Evolutionary conservation across 108 stramenopile genomes (phyloP).

Genomic region (Nannochloropsis gaditana): DNA sequence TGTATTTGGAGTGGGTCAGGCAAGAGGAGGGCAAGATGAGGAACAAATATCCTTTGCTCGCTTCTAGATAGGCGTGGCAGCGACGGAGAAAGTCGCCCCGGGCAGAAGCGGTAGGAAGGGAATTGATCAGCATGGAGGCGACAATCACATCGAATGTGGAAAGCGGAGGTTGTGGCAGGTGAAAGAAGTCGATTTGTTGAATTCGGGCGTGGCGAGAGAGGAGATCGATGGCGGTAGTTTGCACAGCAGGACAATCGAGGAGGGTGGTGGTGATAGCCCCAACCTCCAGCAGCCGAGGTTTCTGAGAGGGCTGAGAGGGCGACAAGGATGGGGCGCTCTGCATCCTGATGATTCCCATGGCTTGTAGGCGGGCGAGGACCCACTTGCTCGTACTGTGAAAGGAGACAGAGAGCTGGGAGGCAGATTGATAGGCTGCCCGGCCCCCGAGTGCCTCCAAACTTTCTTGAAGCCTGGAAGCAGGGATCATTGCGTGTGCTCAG

Average conservation of each 20-base stretch:
- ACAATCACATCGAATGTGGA: neutral
- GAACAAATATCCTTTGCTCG: conserved; percentile 36
- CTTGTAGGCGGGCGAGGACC: conserved; percentile 36
- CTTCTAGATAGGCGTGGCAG: conserved; percentile 31
- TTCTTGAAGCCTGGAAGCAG: neutral
- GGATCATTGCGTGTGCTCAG: no score
- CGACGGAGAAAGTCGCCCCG: conserved; percentile 37
- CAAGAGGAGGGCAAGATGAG: conserved; percentile 43
- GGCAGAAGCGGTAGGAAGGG: conserved; percentile 33
- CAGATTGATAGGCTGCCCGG: conserved; percentile 45
- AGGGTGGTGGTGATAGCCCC: conserved; percentile 46
- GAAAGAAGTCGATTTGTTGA: conserved; percentile 40
- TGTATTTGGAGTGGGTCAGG: conserved; percentile 39
- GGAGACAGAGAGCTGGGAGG: conserved; percentile 36
- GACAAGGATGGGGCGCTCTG: neutral
- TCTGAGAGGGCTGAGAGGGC: neutral
- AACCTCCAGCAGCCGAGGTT: conserved; percentile 28
- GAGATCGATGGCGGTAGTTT: conserved; percentile 44
- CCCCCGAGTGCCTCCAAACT: conserved; percentile 34
- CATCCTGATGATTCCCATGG: conserved; percentile 20
- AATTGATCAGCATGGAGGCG: conserved; percentile 40
- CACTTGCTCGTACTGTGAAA: conserved; percentile 49
- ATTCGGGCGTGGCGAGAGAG: conserved; percentile 41
- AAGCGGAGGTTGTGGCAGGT: neutral
- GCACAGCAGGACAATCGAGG: conserved; percentile 36